Evolutionary conservation across 805 yeast species (phyloP), one percentile per base, ranked within the genome.

Genomic region (Schwanniomyces sp.): DNA sequence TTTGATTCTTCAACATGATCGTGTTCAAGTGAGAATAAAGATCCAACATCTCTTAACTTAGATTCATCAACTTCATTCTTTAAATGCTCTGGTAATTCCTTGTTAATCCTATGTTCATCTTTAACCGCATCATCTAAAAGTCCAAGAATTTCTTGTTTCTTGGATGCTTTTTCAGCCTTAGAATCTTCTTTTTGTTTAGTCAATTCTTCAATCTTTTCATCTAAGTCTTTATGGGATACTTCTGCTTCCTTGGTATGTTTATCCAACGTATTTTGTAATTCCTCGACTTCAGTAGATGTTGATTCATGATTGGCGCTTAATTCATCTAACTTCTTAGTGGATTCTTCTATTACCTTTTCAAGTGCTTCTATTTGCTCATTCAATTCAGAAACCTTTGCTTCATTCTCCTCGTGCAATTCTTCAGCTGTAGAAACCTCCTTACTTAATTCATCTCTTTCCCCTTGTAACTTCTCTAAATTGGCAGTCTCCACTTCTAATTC

Each of bases 41-140:
- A 70, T 4, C 70, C 63, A 16, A 73, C 67, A 52, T 73, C 78
- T 30, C 63, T 61, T 32, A 72, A 56, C 49, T 63, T 62, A 40
- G 53, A 50, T 50, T 72, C 77, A 49, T 70, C 63, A 11, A 73
- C 54, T 5, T 63, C 62, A 14, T 48, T 60, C 49, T 67, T 71
- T 56, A 80, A 66, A 62, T 80, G 85, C 43, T 76, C 81, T 10
- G 85, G 85, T 51, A 78, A 71, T 47, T 70, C 76, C 11, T 53
- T 59, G 54, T 79, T 79, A 55, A 80, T 76, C 46, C 67, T 70
- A 56, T 70, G 75, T 54, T 75, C 80, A 43, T 76, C 79, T 43
- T 64, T 80, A 65, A 73, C 72, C 53, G 61, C 58, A 27, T 64
- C 63, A 21, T 67, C 69, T 30, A 72, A 52, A 6, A 57, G 59